Percentiles rank a stretch among this genome's conserved stretches.
phyloP scores from a whole-genome alignment of 2,329 filamentous ascomycete genomes.

The Bipolaris oryzae region DNA sequence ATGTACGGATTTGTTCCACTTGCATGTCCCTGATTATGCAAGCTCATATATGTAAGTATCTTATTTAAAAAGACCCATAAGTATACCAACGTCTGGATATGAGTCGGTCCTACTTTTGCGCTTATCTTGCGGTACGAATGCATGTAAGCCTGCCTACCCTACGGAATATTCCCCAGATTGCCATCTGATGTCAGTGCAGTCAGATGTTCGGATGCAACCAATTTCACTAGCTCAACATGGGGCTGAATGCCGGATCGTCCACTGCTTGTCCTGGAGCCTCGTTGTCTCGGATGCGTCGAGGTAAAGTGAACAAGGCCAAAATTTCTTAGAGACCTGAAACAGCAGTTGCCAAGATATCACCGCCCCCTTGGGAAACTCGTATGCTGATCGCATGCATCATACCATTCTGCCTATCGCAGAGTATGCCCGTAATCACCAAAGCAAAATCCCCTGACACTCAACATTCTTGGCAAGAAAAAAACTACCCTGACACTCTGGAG shows the following conservation, averaged over 20 bases:
- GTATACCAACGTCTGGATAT: background rate
- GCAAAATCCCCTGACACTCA: background rate
- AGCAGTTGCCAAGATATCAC: constrained; percentile 3
- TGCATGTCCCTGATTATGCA: background rate
- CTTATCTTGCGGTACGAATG: background rate
- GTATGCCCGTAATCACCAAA: background rate
- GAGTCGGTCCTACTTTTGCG: background rate
- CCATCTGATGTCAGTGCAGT: too few species aligned
- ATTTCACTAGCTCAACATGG: background rate
- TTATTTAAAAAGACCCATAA: background rate
- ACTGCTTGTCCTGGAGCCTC: too few species aligned
- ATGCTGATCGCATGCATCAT: background rate
- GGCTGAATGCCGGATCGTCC: too few species aligned
- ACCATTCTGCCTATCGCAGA: background rate
- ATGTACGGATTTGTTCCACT: background rate
- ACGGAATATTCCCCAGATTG: background rate
- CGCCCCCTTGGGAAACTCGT: background rate
- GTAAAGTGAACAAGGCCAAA: background rate
- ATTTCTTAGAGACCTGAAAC: background rate
- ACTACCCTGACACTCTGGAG: background rate
- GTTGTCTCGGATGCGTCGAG: background rate
- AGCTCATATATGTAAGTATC: background rate
- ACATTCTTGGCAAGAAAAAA: background rate
- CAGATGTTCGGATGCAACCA: too few species aligned
- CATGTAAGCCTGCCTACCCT: background rate